Percentiles rank a stretch among this genome's conserved stretches.
phyloP scores from a whole-genome alignment of 2,329 filamentous ascomycete genomes.

The Blastomyces percursus region DNA sequence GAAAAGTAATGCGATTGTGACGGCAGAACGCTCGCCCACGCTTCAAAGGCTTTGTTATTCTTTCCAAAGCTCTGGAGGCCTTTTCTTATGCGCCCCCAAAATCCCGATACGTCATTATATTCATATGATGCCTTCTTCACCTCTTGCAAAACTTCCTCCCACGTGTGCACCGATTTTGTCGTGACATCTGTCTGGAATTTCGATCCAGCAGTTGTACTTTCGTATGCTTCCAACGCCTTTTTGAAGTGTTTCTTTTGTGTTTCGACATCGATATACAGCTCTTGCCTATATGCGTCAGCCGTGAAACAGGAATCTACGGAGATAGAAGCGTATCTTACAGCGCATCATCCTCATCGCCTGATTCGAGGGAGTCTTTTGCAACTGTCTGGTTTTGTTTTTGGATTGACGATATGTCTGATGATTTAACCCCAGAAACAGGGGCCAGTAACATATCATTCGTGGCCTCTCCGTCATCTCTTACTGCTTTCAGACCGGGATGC shows the following conservation, averaged over 20 bases:
- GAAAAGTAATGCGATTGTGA: constrained; percentile 2
- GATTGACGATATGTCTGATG: not conserved
- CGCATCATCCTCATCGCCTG: not conserved
- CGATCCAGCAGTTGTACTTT: not conserved
- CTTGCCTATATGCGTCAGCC: not conserved
- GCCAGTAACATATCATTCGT: not conserved
- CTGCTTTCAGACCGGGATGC: not conserved
- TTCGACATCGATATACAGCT: constrained; percentile 2
- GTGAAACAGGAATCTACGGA: not conserved
- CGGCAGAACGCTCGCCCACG: not conserved
- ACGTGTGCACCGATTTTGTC: not conserved
- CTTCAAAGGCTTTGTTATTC: constrained; percentile 1
- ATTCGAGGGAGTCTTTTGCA: not conserved
- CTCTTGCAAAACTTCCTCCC: constrained; percentile 2
- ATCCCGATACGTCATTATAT: not conserved
- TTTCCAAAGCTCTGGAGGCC: not conserved
- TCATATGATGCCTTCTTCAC: not conserved
- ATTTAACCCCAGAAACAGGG: not conserved
- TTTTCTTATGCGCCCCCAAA: constrained; percentile 1
- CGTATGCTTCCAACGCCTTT: constrained; percentile 1
- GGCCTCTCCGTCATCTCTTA: not conserved
- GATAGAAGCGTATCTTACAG: not conserved
- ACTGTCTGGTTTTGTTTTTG: not conserved
- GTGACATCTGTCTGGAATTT: constrained; percentile 3
- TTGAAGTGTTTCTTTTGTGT: not conserved